A percentile compares a stretch with the other conserved stretches of the same genome.
phyloP scores from a whole-genome alignment of 257 asterid genomes.

The Cinchona pubescens region DNA sequence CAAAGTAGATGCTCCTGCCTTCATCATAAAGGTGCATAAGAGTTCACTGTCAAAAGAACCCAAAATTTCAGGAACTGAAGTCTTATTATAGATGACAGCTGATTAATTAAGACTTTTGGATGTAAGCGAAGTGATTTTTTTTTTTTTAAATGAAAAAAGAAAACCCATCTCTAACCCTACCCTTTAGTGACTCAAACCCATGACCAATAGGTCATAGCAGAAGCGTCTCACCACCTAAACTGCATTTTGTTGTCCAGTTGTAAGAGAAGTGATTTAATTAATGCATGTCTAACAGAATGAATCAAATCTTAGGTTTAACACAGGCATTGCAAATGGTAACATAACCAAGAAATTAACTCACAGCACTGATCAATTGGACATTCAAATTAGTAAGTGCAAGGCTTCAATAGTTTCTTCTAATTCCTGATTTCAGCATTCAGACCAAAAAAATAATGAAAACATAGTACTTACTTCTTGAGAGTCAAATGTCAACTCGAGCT shows the following conservation, averaged over 20 bases:
- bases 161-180: too few relatives aligned
- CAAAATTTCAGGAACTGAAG: background rate
- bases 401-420: background rate
- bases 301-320: background rate
- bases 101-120: background rate
- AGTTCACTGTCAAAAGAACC: conserved; percentile 16
- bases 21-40: conserved; percentile 52
- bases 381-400: background rate
- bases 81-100: background rate
- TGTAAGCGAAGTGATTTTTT: background rate
- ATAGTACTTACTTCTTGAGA: background rate
- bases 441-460: background rate
- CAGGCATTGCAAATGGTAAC: background rate
- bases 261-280: background rate
- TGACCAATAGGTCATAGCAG: too few relatives aligned
- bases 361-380: background rate
- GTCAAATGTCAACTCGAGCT: background rate
- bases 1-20: conserved; percentile 58
- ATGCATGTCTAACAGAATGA: background rate
- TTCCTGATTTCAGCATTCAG: background rate
- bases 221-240: too few relatives aligned
- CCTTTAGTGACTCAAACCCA: too few relatives aligned
- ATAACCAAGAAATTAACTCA: background rate
- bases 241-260: too few relatives aligned
- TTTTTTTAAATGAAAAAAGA: too few relatives aligned